Base-by-base conservation (phyloP, 148 eudicot genomes). In the Rhododendron vialii region DNA sequence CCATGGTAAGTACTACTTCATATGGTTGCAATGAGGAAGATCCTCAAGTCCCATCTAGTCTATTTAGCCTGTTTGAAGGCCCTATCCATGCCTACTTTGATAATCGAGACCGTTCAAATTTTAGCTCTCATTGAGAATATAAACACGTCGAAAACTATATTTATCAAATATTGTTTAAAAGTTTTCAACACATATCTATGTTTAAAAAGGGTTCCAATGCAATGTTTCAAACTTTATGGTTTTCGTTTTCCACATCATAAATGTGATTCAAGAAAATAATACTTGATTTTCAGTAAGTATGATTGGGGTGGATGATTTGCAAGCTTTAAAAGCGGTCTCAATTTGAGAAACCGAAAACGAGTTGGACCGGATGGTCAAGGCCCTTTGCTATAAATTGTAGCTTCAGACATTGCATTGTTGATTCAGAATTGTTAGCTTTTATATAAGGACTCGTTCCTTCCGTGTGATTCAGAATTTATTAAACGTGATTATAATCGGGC, bases 1-100 rank as follows among this genome's bases (percentile, higher is more conserved):
- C 88, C 50, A 71, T 82, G 36, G 88, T 74, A 30, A 30, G 41
- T 74, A 69, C n/a, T 73, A 30, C 26, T 71, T 71, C 28, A 12
- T 63, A 63, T 24, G 3, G 69, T 33, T 33, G 36, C 5, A 26
- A 20, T 35, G 43, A 33, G 38, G 38, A 14, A 33, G 18, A 35
- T 35, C 18, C 20, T 14, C 2, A 1, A 15, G 8, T 73, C 20
- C 77, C 8, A 0, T 73, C 77, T 22, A 20, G 24, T 59, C n/a
- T 59, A n/a, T n/a, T n/a, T n/a, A 9, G 65, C 3, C 65, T 10
- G 24, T 20, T 59, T 59, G 26, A 18, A 22, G 9, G n/a, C 0
- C n/a, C 24, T 6, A 4, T 59, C 2, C 0, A n/a, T 0, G 10
- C n/a, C 24, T 59, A 59, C 24, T 59, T 59, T 20, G 24, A 63